Evolutionary conservation across 129 eudicot genomes (phyloP).

Genomic region (Cynara cardunculus): DNA sequence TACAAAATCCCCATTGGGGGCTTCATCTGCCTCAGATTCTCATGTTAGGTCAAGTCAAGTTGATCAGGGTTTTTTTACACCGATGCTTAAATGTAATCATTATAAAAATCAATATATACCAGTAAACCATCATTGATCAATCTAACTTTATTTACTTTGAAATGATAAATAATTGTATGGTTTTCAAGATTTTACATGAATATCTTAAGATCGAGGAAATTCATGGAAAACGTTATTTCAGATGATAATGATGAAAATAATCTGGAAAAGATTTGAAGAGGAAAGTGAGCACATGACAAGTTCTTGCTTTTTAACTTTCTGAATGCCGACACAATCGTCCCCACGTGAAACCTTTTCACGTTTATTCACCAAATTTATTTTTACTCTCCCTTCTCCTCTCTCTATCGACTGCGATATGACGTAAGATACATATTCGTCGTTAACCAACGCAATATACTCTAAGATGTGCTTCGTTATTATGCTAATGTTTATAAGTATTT

Average conservation of each 20-base stretch:
- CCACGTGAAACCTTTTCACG: conserved; percentile 1
- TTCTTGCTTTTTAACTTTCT: conserved; percentile 15
- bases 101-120: not conserved
- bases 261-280: not conserved
- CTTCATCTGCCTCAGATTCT: no score
- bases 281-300: conserved; percentile 29
- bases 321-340: conserved; percentile 6
- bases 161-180: no score
- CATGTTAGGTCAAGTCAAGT: not conserved
- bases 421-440: no score
- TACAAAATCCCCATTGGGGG: no score
- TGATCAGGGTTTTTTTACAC: not conserved
- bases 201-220: not conserved
- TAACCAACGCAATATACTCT: no score
- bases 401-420: no score
- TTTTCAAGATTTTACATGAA: no score
- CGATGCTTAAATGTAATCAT: not conserved
- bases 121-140: no score
- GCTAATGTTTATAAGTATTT: no score
- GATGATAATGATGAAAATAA: not conserved
- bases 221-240: not conserved
- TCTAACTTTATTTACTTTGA: no score
- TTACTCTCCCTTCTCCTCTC: not conserved
- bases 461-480: no score
- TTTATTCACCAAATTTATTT: not conserved